Conservation (phyloP, 2,329 filamentous ascomycete genomes). For the Dactylellina parvicollis region DNA sequence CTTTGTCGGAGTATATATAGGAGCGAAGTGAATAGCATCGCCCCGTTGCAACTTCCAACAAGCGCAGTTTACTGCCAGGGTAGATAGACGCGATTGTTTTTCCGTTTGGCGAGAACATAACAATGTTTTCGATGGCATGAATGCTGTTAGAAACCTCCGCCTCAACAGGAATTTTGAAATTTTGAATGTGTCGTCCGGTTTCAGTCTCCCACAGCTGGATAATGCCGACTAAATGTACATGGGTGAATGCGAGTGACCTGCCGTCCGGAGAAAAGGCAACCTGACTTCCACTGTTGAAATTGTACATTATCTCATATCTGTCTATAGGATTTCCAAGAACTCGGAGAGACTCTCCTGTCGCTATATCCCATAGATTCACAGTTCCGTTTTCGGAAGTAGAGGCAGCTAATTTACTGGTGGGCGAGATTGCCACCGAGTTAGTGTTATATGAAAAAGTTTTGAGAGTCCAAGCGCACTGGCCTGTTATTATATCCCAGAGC, state of each 20-base stretch:
- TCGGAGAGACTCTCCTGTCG: neutral
- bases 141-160: too few relatives aligned
- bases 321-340: neutral
- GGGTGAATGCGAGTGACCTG: slow-evolving; percentile 69
- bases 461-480: neutral
- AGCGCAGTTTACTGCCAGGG: neutral
- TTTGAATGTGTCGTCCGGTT: neutral
- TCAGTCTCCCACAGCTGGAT: slow-evolving; percentile 8
- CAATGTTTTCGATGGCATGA: too few relatives aligned
- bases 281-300: neutral
- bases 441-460: neutral
- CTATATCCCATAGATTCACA: neutral
- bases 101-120: slow-evolving; percentile 74
- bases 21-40: neutral
- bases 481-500: neutral
- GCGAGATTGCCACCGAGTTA: neutral
- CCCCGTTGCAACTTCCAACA: neutral
- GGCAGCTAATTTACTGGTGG: neutral
- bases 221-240: neutral
- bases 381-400: neutral
- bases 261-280: slow-evolving; percentile 83
- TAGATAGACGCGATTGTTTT: neutral
- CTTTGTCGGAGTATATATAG: neutral
- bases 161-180: too few relatives aligned
- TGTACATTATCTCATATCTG: too few relatives aligned